These are phyloP conservation scores for Kodamaea fukazawae DNA, from an alignment of 805 yeast species.

Conservation along the genomic window DNA sequence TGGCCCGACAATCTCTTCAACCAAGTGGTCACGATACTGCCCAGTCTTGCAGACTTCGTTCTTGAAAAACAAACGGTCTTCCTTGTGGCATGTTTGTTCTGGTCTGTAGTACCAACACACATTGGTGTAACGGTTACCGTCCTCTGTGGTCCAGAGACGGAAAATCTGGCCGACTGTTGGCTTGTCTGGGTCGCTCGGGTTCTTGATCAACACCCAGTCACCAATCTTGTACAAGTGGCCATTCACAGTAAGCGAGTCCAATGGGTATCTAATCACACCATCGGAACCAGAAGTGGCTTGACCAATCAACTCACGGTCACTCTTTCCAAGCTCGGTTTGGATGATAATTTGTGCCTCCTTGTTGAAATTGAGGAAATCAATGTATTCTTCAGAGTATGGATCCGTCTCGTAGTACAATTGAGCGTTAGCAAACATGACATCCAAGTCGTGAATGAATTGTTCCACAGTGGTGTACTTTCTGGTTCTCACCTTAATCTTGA, in stretches of 20 bases:
- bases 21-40: constrained; percentile 90
- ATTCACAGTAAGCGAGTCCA: constrained; percentile 68
- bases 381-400: constrained; percentile 54
- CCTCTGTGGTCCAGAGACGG: constrained; percentile 89
- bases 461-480: constrained; percentile 78
- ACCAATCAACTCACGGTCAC: constrained; percentile 69
- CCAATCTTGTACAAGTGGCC: constrained; percentile 81
- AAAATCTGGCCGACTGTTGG: constrained; percentile 95
- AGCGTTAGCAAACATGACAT: constrained; percentile 70
- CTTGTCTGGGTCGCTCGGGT: constrained; percentile 82
- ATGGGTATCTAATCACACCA: constrained; percentile 64
- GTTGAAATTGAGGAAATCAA: constrained; percentile 65
- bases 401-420: constrained; percentile 54
- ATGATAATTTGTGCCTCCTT: constrained; percentile 53
- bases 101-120: constrained; percentile 98
- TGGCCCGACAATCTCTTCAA: constrained; percentile 85
- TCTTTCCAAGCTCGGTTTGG: constrained; percentile 71
- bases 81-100: constrained; percentile 94
- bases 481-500: constrained; percentile 79
- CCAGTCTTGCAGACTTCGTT: constrained; percentile 97
- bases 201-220: constrained; percentile 88
- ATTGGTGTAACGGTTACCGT: constrained; percentile 78
- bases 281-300: constrained; percentile 42
- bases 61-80: constrained; percentile 82
- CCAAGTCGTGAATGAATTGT: constrained; percentile 72